Percentiles rank a stretch among this genome's conserved stretches.
These are phyloP conservation scores for Microstegium vimineum DNA, from an alignment of 176 grass and related monocot species.

Conservation along the genomic window DNA sequence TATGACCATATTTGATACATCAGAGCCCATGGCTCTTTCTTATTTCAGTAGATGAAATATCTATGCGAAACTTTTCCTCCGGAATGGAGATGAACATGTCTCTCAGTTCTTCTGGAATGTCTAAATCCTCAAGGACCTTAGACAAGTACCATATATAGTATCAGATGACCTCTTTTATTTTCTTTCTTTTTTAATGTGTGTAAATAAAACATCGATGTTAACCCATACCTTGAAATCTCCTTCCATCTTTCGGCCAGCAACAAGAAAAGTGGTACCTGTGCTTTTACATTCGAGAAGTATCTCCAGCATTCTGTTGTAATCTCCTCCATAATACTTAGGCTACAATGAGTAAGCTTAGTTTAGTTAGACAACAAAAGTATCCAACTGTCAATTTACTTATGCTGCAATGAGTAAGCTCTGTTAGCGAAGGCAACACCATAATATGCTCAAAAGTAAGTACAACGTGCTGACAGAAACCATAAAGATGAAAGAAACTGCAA, in stretches of 20 bases:
- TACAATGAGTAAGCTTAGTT: constrained; percentile 39
- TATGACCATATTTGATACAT: constrained; percentile 8
- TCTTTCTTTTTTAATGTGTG: constrained; percentile 3
- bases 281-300: constrained; percentile 87
- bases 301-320: constrained; percentile 78
- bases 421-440: neutral
- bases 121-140: constrained; percentile 78
- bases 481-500: neutral
- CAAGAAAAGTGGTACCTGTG: constrained; percentile 77
- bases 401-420: neutral
- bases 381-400: neutral
- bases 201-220: neutral
- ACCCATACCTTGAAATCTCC: constrained; percentile 89
- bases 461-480: neutral
- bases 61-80: constrained; percentile 64
- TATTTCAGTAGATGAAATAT: constrained; percentile 88
- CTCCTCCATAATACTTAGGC: constrained; percentile 91
- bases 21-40: constrained; percentile 46
- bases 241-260: constrained; percentile 79
- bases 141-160: neutral
- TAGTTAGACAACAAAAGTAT: constrained; percentile 16
- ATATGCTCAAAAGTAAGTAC: neutral
- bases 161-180: neutral
- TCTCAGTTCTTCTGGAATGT: constrained; percentile 69
- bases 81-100: constrained; percentile 84